Conservation (phyloP, 2,329 filamentous ascomycete species). For the Talaromyces sp. region DNA sequence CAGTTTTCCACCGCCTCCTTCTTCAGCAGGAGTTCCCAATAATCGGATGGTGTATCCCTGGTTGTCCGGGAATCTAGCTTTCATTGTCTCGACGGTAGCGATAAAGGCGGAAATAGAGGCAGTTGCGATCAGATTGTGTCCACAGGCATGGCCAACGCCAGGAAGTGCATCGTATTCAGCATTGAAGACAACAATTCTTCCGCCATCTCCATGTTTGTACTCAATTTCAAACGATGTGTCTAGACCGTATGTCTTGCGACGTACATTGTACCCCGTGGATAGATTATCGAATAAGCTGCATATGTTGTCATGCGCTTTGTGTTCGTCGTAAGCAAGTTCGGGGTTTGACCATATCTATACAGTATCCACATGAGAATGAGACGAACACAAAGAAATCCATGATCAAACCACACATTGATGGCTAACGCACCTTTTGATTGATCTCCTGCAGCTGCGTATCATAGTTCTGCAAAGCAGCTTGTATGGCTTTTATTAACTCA, state of each 20-base stretch:
- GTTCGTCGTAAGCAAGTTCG: slow-evolving; percentile 18
- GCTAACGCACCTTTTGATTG: slow-evolving; percentile 8
- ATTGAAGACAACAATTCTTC: slow-evolving; percentile 16
- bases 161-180: slow-evolving; percentile 23
- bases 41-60: slow-evolving; percentile 23
- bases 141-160: slow-evolving; percentile 20
- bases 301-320: slow-evolving; percentile 16
- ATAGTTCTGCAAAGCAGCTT: slow-evolving; percentile 1
- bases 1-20: slow-evolving; percentile 25
- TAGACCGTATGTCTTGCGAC: slow-evolving; percentile 15
- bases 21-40: slow-evolving; percentile 26
- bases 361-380: neutral
- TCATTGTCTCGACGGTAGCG: slow-evolving; percentile 9
- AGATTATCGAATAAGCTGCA: slow-evolving; percentile 14
- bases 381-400: neutral
- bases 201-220: slow-evolving; percentile 14
- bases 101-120: slow-evolving; percentile 16
- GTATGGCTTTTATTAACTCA: slow-evolving; percentile 1
- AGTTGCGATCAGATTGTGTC: slow-evolving; percentile 16
- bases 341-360: slow-evolving; percentile 16
- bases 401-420: neutral
- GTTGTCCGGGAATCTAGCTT: slow-evolving; percentile 9
- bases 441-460: slow-evolving; percentile 6
- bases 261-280: slow-evolving; percentile 7
- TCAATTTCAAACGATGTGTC: slow-evolving; percentile 14